These are phyloP conservation scores for Cladosporium sp. DNA, from an alignment of 2,329 filamentous ascomycete genomes.

Conservation along the genomic window DNA sequence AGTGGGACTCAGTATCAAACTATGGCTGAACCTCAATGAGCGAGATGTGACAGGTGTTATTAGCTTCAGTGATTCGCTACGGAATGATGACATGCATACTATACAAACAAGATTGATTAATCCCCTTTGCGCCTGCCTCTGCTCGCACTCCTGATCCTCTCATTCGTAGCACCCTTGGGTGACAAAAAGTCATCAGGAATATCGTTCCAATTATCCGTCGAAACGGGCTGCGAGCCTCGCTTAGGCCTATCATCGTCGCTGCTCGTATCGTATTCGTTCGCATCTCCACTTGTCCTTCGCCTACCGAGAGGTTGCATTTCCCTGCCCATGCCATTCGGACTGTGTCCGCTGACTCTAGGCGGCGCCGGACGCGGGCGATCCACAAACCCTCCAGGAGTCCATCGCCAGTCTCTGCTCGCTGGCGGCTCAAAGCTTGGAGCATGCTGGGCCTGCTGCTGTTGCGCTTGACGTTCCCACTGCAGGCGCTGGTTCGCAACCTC, in stretches of 20 bases:
- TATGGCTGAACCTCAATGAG: no score
- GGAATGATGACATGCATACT: neutral
- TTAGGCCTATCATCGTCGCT: slow-evolving; percentile 34
- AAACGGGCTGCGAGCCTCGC: neutral
- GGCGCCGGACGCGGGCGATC: slow-evolving; percentile 24
- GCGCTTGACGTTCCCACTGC: slow-evolving; percentile 24
- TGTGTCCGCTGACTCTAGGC: slow-evolving; percentile 6
- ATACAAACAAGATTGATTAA: slow-evolving; percentile 14
- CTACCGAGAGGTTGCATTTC: slow-evolving; percentile 40
- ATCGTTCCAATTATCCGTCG: slow-evolving; percentile 46
- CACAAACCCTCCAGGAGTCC: slow-evolving; percentile 34
- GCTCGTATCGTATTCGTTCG: slow-evolving; percentile 22
- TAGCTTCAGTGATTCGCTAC: neutral
- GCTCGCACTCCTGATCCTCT: slow-evolving; percentile 25
- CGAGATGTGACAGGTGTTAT: neutral
- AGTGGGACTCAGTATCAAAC: no score
- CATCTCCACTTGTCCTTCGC: slow-evolving; percentile 20
- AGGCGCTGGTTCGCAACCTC: slow-evolving; percentile 21
- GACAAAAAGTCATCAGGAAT: slow-evolving; percentile 43
- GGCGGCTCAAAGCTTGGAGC: slow-evolving; percentile 9
- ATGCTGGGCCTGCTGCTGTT: slow-evolving; percentile 2
- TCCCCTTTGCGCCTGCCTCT: slow-evolving; percentile 29
- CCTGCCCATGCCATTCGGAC: slow-evolving; percentile 28
- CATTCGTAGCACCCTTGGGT: slow-evolving; percentile 21
- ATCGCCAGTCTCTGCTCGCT: slow-evolving; percentile 17